phyloP scores from a whole-genome alignment of 2,329 filamentous ascomycete genomes.

The Monosporascus cannonballus region DNA sequence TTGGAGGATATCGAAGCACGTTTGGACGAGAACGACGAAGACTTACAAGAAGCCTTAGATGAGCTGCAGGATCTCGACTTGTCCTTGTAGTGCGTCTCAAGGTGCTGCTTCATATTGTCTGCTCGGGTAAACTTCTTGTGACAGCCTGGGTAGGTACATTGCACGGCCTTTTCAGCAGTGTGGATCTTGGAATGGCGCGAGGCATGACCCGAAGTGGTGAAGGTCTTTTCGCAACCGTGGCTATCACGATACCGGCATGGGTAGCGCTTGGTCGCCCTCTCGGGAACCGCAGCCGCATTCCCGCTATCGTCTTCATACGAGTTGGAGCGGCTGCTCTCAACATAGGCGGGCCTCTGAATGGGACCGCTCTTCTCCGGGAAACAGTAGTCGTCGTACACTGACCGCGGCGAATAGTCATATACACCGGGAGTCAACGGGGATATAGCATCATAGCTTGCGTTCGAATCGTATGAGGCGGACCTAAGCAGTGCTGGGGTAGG shows the following conservation, averaged over 20 bases:
- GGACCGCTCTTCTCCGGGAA: slow-evolving; percentile 22
- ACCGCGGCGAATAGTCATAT: slow-evolving; percentile 34
- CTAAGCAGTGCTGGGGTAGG: slow-evolving; percentile 53
- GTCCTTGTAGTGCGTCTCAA: slow-evolving; percentile 68
- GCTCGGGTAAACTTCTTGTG: slow-evolving; percentile 75
- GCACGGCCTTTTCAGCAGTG: slow-evolving; percentile 72
- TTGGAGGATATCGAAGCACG: slow-evolving; percentile 27
- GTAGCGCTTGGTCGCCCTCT: slow-evolving; percentile 58
- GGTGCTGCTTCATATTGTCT: slow-evolving; percentile 85
- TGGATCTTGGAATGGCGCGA: slow-evolving; percentile 81
- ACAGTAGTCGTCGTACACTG: slow-evolving; percentile 30
- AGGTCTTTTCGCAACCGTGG: slow-evolving; percentile 69
- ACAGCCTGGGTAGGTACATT: slow-evolving; percentile 62
- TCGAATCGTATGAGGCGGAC: slow-evolving; percentile 57
- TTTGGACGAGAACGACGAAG: slow-evolving; percentile 19
- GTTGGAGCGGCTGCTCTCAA: slow-evolving; percentile 38
- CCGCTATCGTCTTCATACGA: slow-evolving; percentile 47
- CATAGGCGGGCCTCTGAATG: slow-evolving; percentile 36
- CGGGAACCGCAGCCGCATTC: slow-evolving; percentile 33
- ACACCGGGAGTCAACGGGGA: slow-evolving; percentile 51
- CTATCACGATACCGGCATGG: slow-evolving; percentile 68
- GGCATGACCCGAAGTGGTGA: slow-evolving; percentile 81
- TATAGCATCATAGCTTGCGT: slow-evolving; percentile 46
- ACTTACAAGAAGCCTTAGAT: slow-evolving; percentile 24
- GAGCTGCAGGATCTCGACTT: slow-evolving; percentile 40